Conservation (phyloP, 441 rosid species). For the Flueggea neowawraea region DNA sequence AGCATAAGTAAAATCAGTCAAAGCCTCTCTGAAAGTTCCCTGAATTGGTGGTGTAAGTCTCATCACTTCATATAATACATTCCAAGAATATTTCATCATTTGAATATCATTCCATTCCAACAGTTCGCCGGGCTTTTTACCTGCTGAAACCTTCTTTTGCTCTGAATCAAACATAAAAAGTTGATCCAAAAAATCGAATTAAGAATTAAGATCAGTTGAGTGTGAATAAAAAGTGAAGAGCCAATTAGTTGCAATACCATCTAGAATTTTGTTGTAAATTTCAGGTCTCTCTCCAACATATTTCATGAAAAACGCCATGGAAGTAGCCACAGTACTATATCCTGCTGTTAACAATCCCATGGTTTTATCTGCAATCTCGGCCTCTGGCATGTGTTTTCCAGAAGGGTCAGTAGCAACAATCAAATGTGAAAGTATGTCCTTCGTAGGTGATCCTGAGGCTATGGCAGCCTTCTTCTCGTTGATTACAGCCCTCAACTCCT, state of each 20-base stretch:
- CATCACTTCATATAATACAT: slow-evolving; percentile 28
- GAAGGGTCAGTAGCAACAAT: slow-evolving; percentile 19
- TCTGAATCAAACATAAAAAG: slow-evolving; percentile 7
- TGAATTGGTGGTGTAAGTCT: slow-evolving; percentile 31
- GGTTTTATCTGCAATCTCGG: slow-evolving; percentile 26
- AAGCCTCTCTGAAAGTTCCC: slow-evolving; percentile 32
- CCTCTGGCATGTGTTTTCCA: slow-evolving; percentile 25
- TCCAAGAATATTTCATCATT: slow-evolving; percentile 30
- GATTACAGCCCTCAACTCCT: slow-evolving; percentile 17
- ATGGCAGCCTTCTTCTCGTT: slow-evolving; percentile 22
- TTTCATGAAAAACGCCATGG: slow-evolving; percentile 34
- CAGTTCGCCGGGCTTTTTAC: slow-evolving; percentile 16
- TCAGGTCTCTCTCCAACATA: slow-evolving; percentile 30
- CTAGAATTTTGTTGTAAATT: slow-evolving; percentile 22
- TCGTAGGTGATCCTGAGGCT: slow-evolving; percentile 7
- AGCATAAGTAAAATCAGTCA: slow-evolving; percentile 23
- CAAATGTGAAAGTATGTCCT: slow-evolving; percentile 29
- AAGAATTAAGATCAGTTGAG: too few species aligned
- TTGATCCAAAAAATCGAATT: background rate
- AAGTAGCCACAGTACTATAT: slow-evolving; percentile 26
- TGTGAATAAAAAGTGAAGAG: background rate
- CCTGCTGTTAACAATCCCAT: slow-evolving; percentile 35
- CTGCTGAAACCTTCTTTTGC: slow-evolving; percentile 18
- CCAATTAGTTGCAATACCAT: slow-evolving; percentile 6
- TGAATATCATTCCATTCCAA: slow-evolving; percentile 25